phyloP scores from a whole-genome alignment of 768 basidiomycete species.

The Suillus luteus region DNA sequence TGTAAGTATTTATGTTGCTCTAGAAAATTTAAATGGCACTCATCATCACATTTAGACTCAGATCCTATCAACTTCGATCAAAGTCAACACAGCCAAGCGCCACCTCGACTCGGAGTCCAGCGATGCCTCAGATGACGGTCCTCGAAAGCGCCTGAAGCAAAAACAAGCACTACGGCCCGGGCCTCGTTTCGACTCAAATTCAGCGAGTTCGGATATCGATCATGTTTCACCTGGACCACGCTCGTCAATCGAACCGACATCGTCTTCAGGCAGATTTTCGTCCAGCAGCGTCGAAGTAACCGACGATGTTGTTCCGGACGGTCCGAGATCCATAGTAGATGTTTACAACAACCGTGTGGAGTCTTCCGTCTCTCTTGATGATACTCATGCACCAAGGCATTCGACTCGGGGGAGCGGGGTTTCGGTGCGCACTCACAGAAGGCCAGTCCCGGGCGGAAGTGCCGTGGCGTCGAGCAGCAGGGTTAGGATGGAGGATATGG shows the following conservation, averaged over 20 bases:
- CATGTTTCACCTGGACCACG: not conserved
- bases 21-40: not conserved
- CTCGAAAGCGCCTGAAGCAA: not conserved
- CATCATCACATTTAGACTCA: not conserved
- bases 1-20: not conserved
- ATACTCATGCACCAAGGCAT: not conserved
- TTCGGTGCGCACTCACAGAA: not conserved
- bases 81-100: slow-evolving; percentile 1
- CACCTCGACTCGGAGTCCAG: not conserved
- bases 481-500: not conserved
- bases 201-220: not conserved
- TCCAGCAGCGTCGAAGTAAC: not conserved
- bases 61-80: not conserved
- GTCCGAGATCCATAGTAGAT: not conserved
- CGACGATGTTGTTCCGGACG: not conserved
- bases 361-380: not conserved
- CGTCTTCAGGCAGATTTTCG: not conserved
- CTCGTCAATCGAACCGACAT: not conserved
- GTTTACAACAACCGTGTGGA: not conserved
- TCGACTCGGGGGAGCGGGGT: not conserved
- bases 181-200: not conserved
- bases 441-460: not conserved
- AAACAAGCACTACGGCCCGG: not conserved
- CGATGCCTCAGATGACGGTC: not conserved
- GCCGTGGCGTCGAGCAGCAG: slow-evolving; percentile 12